These are phyloP conservation scores for Metroxylon sagu DNA, from an alignment of 176 grass and related monocot genomes.

Conservation along the genomic window DNA sequence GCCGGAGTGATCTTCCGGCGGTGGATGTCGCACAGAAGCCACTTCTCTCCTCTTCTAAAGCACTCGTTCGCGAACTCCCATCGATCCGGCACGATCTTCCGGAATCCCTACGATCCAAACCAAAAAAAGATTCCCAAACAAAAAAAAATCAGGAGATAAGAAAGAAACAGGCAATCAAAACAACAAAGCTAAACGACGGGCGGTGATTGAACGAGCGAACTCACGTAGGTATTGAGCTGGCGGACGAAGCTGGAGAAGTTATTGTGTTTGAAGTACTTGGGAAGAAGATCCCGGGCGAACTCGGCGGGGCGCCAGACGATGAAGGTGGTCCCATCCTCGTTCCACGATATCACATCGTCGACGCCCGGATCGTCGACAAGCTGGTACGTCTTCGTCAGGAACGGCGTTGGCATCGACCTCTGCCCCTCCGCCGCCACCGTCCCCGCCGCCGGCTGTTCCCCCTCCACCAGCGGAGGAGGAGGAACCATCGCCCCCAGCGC, in stretches of 20 bases:
- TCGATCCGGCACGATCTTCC: constrained; percentile 55
- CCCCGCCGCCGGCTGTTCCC: not conserved
- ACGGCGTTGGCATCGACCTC: not conserved
- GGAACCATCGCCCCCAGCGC: too few relatives aligned
- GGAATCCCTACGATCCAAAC: constrained; percentile 44
- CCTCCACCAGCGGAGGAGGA: too few relatives aligned
- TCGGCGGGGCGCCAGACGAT: constrained; percentile 18
- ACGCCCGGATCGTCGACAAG: constrained; percentile 12
- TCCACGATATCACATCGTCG: constrained; percentile 21
- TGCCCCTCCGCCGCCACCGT: not conserved
- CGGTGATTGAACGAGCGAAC: not conserved
- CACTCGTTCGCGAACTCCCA: constrained; percentile 86
- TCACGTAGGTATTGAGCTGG: constrained; percentile 25
- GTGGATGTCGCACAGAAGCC: constrained; percentile 58
- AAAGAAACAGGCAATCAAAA: too few relatives aligned
- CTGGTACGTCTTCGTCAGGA: constrained; percentile 20
- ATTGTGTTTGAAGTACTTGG: constrained; percentile 25
- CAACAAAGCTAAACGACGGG: too few relatives aligned
- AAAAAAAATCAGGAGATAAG: not conserved
- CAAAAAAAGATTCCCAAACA: not conserved
- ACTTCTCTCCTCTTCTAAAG: constrained; percentile 62
- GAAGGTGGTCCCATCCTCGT: constrained; percentile 9
- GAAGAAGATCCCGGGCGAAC: constrained; percentile 14
- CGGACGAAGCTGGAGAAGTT: constrained; percentile 27
- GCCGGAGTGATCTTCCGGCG: constrained; percentile 35